These are phyloP conservation scores for Calonectria montana DNA, from an alignment of 2,329 filamentous ascomycete species.

Conservation along the genomic window DNA sequence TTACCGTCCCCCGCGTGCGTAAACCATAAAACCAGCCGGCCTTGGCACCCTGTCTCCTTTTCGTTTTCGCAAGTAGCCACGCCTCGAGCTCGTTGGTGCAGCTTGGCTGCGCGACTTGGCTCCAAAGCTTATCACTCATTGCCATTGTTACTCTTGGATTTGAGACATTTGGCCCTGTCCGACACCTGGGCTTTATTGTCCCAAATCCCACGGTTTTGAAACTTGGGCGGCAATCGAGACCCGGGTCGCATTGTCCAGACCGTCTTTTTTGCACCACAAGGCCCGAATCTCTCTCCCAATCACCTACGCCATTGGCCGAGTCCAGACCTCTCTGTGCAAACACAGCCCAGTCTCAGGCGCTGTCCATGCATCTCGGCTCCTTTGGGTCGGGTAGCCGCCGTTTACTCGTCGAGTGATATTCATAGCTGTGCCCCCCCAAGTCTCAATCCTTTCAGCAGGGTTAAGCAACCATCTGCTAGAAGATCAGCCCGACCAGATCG, in stretches of 20 bases:
- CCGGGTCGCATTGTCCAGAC: neutral
- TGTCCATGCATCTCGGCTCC: neutral
- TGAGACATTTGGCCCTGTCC: neutral
- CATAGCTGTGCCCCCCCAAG: neutral
- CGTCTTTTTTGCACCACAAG: neutral
- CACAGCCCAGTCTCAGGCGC: conserved; percentile 11
- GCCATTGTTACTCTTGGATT: neutral
- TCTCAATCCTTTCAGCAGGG: neutral
- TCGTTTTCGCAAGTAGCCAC: neutral
- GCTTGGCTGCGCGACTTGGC: neutral
- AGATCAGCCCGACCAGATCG: neutral
- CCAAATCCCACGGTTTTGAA: neutral
- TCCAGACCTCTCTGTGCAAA: neutral
- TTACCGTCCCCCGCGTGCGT: neutral
- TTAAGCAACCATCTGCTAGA: neutral
- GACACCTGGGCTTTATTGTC: conserved; percentile 6
- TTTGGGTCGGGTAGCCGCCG: conserved; percentile 1
- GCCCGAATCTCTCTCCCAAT: neutral
- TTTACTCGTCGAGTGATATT: neutral
- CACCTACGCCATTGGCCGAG: neutral
- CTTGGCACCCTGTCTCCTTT: neutral
- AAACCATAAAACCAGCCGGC: conserved; percentile 5
- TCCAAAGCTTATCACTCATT: neutral
- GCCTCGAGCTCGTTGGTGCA: neutral
- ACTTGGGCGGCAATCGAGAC: neutral